Evolutionary conservation across 2,329 filamentous ascomycete species (phyloP).

Genomic region (Apiospora malaysiana): DNA sequence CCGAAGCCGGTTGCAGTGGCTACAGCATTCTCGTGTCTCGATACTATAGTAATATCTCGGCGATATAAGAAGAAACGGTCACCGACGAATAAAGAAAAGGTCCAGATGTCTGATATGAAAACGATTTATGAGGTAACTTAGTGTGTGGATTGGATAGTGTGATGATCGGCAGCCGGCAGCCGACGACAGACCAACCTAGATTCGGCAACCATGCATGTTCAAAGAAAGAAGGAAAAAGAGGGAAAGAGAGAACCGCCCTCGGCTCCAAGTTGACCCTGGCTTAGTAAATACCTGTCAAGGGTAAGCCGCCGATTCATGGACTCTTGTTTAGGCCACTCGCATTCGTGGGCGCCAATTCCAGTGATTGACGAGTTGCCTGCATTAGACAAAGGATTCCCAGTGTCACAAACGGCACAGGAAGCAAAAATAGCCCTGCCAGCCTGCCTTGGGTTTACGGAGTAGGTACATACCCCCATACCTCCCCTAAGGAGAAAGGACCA

Average conservation of each 20-base stretch:
- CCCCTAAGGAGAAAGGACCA: neutral
- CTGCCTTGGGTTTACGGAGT: no score
- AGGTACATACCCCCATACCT: no score
- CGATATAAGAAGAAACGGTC: neutral
- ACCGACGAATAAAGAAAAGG: neutral
- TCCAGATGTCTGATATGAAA: constrained; percentile 6
- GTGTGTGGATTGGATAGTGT: neutral
- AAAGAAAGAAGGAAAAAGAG: no score
- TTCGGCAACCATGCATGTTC: neutral
- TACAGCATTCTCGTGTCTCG: neutral
- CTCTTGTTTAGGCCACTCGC: neutral
- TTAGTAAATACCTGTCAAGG: no score
- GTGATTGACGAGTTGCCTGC: neutral
- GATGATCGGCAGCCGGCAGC: constrained; percentile 11
- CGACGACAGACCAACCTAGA: neutral
- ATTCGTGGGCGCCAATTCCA: constrained; percentile 4
- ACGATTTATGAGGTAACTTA: neutral
- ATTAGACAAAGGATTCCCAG: neutral
- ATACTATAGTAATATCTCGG: neutral
- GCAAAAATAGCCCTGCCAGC: constrained; percentile 10
- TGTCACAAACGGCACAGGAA: neutral
- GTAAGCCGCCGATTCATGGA: neutral
- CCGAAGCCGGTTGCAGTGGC: neutral
- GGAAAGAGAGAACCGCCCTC: no score
- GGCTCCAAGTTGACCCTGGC: no score